A percentile compares a stretch with the other conserved stretches of the same genome.
Evolutionary conservation across 2,329 filamentous ascomycete genomes (phyloP).

Genomic region (Pseudogymnoascus destructans): DNA sequence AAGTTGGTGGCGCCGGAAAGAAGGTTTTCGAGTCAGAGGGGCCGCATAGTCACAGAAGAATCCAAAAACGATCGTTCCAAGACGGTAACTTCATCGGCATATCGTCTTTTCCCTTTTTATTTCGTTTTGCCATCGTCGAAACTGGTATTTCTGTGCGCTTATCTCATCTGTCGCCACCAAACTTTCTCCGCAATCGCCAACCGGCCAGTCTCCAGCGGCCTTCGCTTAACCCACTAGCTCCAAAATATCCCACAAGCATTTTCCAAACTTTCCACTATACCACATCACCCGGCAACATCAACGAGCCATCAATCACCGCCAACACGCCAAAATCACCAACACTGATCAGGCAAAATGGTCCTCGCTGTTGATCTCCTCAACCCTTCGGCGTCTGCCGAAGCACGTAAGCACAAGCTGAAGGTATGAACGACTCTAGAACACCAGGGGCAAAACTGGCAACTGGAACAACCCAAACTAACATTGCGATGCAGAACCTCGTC

Average conservation of each 20-base stretch:
- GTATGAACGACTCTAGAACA: conserved; percentile 39
- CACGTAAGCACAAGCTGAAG: conserved; percentile 99
- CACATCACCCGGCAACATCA: conserved; percentile 7
- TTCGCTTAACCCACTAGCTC: conserved; percentile 5
- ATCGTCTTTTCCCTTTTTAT: not conserved
- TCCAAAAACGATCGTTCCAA: not conserved
- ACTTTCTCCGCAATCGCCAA: conserved; percentile 5
- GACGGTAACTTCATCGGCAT: not conserved
- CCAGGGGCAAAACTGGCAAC: conserved; percentile 7
- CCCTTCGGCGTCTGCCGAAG: conserved; percentile 94
- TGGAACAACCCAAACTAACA: conserved; percentile 15
- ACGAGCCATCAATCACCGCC: conserved; percentile 8
- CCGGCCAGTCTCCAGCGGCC: conserved; percentile 1
- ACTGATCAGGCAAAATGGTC: conserved; percentile 48
- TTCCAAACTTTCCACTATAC: conserved; percentile 9
- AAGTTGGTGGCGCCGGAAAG: not conserved
- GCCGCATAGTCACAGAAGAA: not conserved
- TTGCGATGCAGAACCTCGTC: conserved; percentile 60
- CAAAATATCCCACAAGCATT: conserved; percentile 9
- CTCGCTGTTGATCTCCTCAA: conserved; percentile 99
- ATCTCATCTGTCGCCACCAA: not conserved
- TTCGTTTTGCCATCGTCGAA: not conserved
- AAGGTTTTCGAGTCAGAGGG: not conserved
- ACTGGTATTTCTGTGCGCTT: not conserved
- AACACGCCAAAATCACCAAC: conserved; percentile 8